phyloP scores from a whole-genome alignment of 1,284 basidiomycete species.

The Fomitopsis betulina region DNA sequence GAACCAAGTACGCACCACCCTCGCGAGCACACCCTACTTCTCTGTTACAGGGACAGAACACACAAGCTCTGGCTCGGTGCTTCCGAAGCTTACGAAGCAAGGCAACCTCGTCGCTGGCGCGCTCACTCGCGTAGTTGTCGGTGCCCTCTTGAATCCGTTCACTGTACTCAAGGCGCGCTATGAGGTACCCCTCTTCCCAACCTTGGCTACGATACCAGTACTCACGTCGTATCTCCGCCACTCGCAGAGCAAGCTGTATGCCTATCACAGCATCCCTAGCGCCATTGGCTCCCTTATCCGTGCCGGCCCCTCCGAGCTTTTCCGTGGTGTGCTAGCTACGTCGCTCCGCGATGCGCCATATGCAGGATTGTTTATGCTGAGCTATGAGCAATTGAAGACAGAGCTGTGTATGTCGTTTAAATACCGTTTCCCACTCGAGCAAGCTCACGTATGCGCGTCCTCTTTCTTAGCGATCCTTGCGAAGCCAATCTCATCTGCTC shows the following conservation, averaged over 20 bases:
- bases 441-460: constrained; percentile 6
- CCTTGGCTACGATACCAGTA: constrained; percentile 6
- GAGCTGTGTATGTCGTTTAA: constrained; percentile 49
- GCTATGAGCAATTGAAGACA: constrained; percentile 85
- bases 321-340: constrained; percentile 88
- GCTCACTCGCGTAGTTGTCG: constrained; percentile 79
- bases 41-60: constrained; percentile 21
- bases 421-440: constrained; percentile 2
- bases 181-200: constrained; percentile 56
- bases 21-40: constrained; percentile 69
- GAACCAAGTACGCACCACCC: constrained; percentile 68
- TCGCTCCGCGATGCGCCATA: constrained; percentile 94
- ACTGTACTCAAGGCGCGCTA: constrained; percentile 94
- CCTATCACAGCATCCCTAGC: constrained; percentile 61
- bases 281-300: constrained; percentile 63
- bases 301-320: constrained; percentile 77
- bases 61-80: constrained; percentile 42
- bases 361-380: constrained; percentile 89
- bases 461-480: constrained; percentile 23
- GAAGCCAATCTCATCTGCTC: constrained; percentile 35
- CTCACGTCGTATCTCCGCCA: neutral
- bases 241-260: constrained; percentile 72
- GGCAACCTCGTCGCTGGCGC: constrained; percentile 93
- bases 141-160: constrained; percentile 89
- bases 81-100: constrained; percentile 72